Conservation (phyloP, 140 eudicot species). For the Ambrosia hybrid region DNA sequence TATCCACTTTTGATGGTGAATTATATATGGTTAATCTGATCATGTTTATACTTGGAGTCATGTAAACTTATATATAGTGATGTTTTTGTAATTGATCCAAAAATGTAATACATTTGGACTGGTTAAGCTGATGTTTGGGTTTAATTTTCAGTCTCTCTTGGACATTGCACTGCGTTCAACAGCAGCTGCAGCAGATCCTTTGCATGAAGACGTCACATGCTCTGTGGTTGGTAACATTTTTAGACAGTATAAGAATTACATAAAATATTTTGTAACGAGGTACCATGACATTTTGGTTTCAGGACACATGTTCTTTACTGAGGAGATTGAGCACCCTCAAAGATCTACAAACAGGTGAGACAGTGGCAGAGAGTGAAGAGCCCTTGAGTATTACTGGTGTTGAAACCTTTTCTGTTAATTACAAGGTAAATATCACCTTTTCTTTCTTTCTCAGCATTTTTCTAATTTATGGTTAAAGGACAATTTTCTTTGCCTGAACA, state of each 20-base stretch:
- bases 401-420: slow-evolving; percentile 87
- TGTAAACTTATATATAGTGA: not conserved
- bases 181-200: slow-evolving; percentile 99
- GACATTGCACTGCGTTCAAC: slow-evolving; percentile 97
- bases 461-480: too few species aligned
- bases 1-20: not conserved
- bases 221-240: slow-evolving; percentile 67
- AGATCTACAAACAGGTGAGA: slow-evolving; percentile 67
- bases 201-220: slow-evolving; percentile 85
- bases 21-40: not conserved
- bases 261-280: slow-evolving; percentile 7
- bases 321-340: slow-evolving; percentile 74
- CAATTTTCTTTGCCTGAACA: too few species aligned
- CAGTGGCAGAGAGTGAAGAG: slow-evolving; percentile 55
- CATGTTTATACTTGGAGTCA: not conserved
- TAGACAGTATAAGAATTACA: not conserved
- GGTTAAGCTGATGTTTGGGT: slow-evolving; percentile 6
- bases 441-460: too few species aligned
- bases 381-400: slow-evolving; percentile 84
- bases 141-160: slow-evolving; percentile 72
- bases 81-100: not conserved
- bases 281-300: slow-evolving; percentile 20
- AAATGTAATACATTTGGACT: slow-evolving; percentile 13
- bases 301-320: slow-evolving; percentile 81
- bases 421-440: slow-evolving; percentile 54